phyloP scores from a whole-genome alignment of 2,329 filamentous ascomycete genomes.

The Arthrobotrys megalospora region DNA sequence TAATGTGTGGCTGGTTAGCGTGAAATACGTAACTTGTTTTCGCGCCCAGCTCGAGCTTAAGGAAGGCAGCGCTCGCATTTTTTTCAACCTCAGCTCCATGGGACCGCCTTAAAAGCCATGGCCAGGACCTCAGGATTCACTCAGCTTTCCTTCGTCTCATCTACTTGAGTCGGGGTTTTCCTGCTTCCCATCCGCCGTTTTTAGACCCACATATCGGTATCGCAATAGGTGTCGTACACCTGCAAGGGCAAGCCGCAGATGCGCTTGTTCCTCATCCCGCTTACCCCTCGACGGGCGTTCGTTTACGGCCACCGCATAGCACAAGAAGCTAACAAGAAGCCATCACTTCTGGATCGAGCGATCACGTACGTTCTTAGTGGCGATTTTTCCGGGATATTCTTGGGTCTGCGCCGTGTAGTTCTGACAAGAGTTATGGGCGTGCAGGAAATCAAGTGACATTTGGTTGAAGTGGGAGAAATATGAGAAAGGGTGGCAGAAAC shows the following conservation, averaged over 20 bases:
- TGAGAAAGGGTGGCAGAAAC: slow-evolving; percentile 88
- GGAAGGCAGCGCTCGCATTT: slow-evolving; percentile 28
- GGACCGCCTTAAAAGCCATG: slow-evolving; percentile 49
- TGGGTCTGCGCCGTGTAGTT: slow-evolving; percentile 20
- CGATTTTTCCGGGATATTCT: slow-evolving; percentile 13
- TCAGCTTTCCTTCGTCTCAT: slow-evolving; percentile 14
- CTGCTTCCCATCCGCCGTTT: slow-evolving; percentile 5
- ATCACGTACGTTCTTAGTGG: slow-evolving; percentile 62
- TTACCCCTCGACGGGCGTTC: slow-evolving; percentile 90
- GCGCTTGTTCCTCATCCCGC: slow-evolving; percentile 93
- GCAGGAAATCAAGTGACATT: slow-evolving; percentile 69
- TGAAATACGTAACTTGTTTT: slow-evolving; percentile 54
- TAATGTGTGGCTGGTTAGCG: slow-evolving; percentile 50
- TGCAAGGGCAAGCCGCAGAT: slow-evolving; percentile 70
- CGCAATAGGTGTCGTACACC: slow-evolving; percentile 22
- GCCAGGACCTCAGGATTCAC: slow-evolving; percentile 27
- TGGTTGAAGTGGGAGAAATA: slow-evolving; percentile 92
- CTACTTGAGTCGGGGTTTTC: slow-evolving; percentile 17
- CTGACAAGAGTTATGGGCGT: slow-evolving; percentile 4
- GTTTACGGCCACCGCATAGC: slow-evolving; percentile 89
- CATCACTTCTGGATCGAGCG: slow-evolving; percentile 62
- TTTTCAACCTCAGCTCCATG: slow-evolving; percentile 41
- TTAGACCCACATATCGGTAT: slow-evolving; percentile 9
- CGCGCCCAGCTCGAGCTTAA: slow-evolving; percentile 28
- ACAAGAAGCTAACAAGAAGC: slow-evolving; percentile 70